Evolutionary conservation across 257 asterid species (phyloP).

Genomic region (Parsonsia alboflavescens): DNA sequence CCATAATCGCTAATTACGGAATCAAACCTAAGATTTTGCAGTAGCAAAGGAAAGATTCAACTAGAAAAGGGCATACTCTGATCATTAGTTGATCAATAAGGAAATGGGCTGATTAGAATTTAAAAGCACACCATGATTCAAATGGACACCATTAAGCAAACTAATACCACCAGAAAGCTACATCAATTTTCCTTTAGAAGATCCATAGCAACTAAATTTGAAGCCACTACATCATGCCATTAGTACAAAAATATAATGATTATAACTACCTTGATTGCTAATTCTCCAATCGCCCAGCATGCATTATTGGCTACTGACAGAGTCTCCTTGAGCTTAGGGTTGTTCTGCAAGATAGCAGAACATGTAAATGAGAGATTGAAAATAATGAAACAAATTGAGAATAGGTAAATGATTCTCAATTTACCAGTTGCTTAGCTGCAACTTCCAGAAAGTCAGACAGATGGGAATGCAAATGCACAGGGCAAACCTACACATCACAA

Average conservation of each 20-base stretch:
- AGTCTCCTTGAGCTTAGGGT: conserved; percentile 78
- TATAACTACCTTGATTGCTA: conserved; percentile 68
- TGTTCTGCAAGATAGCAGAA: conserved; percentile 42
- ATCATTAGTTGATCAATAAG: background rate
- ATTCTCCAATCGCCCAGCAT: conserved; percentile 99
- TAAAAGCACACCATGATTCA: background rate
- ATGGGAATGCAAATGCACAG: conserved; percentile 52
- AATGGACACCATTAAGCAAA: too few relatives aligned
- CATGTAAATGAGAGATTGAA: conserved; percentile 11
- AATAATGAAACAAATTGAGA: conserved; percentile 7
- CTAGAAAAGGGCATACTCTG: background rate
- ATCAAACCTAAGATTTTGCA: background rate
- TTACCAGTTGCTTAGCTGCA: conserved; percentile 91
- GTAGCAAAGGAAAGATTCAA: background rate
- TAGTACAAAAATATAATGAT: background rate
- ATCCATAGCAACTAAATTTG: background rate
- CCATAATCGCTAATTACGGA: background rate
- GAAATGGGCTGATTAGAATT: background rate
- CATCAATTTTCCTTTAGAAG: background rate
- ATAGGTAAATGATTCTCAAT: conserved; percentile 21
- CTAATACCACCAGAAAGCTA: background rate
- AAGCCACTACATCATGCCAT: background rate
- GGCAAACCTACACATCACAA: conserved; percentile 36
- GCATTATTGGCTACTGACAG: conserved; percentile 97
- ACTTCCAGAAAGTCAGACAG: conserved; percentile 76